Evolutionary conservation across 2,329 filamentous ascomycete species (phyloP).

Genomic region (Sporothrix sp.): DNA sequence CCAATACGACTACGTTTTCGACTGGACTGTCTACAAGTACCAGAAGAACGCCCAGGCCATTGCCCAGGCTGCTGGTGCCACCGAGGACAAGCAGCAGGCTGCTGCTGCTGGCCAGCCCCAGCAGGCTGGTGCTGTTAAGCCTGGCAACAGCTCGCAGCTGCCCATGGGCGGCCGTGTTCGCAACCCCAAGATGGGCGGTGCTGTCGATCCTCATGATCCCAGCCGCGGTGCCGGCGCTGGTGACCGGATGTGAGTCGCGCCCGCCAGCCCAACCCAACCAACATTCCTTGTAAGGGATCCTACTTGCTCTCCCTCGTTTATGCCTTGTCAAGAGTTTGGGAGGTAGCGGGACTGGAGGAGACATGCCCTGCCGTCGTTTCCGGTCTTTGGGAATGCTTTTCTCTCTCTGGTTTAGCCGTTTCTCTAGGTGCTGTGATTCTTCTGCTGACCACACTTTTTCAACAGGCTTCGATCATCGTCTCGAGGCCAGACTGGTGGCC

Average conservation of each 20-base stretch:
- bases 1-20: conserved; percentile 99
- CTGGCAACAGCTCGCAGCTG: conserved; percentile 55
- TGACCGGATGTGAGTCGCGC: conserved; percentile 92
- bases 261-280: conserved; percentile 38
- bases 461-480: conserved; percentile 67
- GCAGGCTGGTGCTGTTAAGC: conserved; percentile 32
- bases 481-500: conserved; percentile 41
- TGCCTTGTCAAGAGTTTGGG: conserved; percentile 23
- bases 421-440: background rate
- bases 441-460: background rate
- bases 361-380: conserved; percentile 1
- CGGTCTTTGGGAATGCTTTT: background rate
- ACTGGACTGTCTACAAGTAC: conserved; percentile 99
- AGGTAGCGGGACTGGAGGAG: conserved; percentile 6
- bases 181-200: conserved; percentile 71
- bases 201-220: conserved; percentile 60
- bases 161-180: conserved; percentile 69
- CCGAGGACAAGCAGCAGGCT: conserved; percentile 68
- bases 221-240: conserved; percentile 68
- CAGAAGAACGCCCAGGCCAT: conserved; percentile 98
- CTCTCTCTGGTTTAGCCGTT: background rate
- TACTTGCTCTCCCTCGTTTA: conserved; percentile 77
- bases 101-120: conserved; percentile 53
- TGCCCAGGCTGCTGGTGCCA: conserved; percentile 66
- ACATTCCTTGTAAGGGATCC: conserved; percentile 79